A percentile compares a stretch with the other conserved stretches of the same genome.
Conservation (phyloP, 345 rosid genomes). For the Rubroshorea leprosula region DNA sequence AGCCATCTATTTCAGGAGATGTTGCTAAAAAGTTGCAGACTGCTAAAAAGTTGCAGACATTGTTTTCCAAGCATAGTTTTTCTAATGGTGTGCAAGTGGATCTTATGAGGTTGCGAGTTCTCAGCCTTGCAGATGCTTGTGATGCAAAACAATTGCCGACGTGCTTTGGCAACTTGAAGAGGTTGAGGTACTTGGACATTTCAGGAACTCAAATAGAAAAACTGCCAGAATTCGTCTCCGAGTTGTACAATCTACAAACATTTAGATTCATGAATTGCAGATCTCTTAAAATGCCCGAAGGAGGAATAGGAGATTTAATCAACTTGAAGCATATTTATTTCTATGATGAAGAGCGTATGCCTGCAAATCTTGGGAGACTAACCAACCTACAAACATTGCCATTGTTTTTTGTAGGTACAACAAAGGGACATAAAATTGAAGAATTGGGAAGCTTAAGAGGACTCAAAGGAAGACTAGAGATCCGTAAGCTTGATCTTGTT, state of each 20-base stretch:
- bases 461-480: not conserved
- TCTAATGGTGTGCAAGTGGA: not conserved
- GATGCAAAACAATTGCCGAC: too few relatives aligned
- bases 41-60: not conserved
- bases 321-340: slow-evolving; percentile 4
- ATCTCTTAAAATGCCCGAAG: not conserved
- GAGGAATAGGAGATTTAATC: not conserved
- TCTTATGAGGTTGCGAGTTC: not conserved
- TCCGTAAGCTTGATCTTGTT: too few relatives aligned
- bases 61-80: not conserved
- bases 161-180: slow-evolving; percentile 9
- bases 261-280: not conserved
- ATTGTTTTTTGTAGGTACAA: not conserved
- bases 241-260: slow-evolving; percentile 17
- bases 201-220: not conserved
- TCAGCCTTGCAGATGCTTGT: not conserved
- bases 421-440: not conserved
- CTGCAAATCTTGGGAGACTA: not conserved
- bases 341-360: not conserved
- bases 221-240: slow-evolving; percentile 5
- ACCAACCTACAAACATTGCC: slow-evolving; percentile 12
- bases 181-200: slow-evolving; percentile 21
- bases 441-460: not conserved
- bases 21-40: too few relatives aligned
- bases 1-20: not conserved